Base-by-base conservation (phyloP, 2,329 filamentous ascomycete genomes). In the Hypomyces perniciosus region DNA sequence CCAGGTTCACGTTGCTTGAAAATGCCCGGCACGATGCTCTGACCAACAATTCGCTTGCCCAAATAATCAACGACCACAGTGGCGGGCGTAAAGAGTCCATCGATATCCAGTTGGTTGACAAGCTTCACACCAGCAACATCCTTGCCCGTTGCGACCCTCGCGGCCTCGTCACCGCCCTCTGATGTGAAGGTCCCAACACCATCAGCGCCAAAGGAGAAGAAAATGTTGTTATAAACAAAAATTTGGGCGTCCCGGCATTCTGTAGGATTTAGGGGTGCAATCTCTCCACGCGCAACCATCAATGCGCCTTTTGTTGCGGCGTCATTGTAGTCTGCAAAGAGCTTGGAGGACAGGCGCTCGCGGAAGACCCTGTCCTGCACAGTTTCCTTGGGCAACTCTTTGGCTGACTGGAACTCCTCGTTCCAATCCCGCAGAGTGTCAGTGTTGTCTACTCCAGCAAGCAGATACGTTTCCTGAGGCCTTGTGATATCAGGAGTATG, bases 171-270 rank as follows among this genome's bases (percentile, higher is more conserved):
- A 20, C 93, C 93, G 58, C 93, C 93, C 72, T 99, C 93, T 3
- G 87, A 91, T 8, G 90, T 91, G 68, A 99, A 99, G 12, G 93
- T 99, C 40, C 93, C 92, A 42, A 97, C 93, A 47, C 93, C 95
- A 67, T 99, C 93, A 41, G 93, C 92, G 56, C 93, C 93, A 61
- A 96, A 97, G 1, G 93, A 97, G 76, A 96, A 99, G 76, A 99
- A 99, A 59, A 99, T 90, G 71, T 99, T 99, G 77, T 97, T 97
- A 76, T 97, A 96, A 27, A 99, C 92, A 63, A 96, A 99, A 58
- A 99, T 99, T 68, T 99, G 93, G 4, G 93, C 93, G 67, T 99
- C 92, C 59, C 80, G 83, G 56, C 79, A 84, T 72, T 99, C 93
- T 0, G 92, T 97, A 6, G 93, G 95, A 72, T 99, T 99, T 49